Percentiles rank a stretch among this genome's conserved stretches.
Evolutionary conservation across 179 eudicot genomes (phyloP).

Genomic region (Corrigiola litoralis): DNA sequence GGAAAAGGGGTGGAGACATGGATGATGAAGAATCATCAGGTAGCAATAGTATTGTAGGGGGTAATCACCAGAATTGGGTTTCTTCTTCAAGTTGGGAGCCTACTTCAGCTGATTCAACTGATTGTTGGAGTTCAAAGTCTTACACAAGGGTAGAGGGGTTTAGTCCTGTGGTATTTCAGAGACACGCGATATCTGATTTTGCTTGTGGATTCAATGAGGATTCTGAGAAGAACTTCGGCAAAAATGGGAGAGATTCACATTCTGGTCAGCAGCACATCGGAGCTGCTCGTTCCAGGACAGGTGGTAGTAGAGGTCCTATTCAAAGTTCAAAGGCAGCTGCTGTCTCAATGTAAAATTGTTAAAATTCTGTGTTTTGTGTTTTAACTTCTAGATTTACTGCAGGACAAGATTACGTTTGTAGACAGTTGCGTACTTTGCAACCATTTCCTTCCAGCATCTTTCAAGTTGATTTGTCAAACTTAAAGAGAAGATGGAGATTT

Average conservation of each 20-base stretch:
- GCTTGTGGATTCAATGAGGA: slow-evolving; percentile 17
- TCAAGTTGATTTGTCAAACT: slow-evolving; percentile 6
- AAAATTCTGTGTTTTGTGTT: background rate
- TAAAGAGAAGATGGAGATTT: slow-evolving; percentile 9
- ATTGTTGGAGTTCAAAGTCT: slow-evolving; percentile 56
- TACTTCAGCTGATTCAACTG: slow-evolving; percentile 76
- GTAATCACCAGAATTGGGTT: slow-evolving; percentile 43
- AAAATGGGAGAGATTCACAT: slow-evolving; percentile 5
- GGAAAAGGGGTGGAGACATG: slow-evolving; percentile 49
- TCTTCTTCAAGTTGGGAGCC: slow-evolving; percentile 81
- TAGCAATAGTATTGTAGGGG: slow-evolving; percentile 61
- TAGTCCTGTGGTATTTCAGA: slow-evolving; percentile 32
- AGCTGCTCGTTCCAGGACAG: slow-evolving; percentile 10
- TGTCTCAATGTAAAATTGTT: slow-evolving; percentile 24
- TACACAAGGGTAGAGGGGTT: slow-evolving; percentile 24
- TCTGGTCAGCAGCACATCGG: slow-evolving; percentile 16
- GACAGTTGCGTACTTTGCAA: slow-evolving; percentile 35
- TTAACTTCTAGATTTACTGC: background rate
- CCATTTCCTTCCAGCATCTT: slow-evolving; percentile 10
- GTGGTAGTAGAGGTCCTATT: slow-evolving; percentile 12
- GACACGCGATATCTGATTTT: slow-evolving; percentile 22
- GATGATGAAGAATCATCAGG: slow-evolving; percentile 82
- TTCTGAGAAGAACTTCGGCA: slow-evolving; percentile 12
- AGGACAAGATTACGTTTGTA: slow-evolving; percentile 13
- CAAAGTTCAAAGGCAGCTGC: slow-evolving; percentile 14